Conservation (phyloP, 257 asterid species). For the Ajuga chamaepitys region DNA sequence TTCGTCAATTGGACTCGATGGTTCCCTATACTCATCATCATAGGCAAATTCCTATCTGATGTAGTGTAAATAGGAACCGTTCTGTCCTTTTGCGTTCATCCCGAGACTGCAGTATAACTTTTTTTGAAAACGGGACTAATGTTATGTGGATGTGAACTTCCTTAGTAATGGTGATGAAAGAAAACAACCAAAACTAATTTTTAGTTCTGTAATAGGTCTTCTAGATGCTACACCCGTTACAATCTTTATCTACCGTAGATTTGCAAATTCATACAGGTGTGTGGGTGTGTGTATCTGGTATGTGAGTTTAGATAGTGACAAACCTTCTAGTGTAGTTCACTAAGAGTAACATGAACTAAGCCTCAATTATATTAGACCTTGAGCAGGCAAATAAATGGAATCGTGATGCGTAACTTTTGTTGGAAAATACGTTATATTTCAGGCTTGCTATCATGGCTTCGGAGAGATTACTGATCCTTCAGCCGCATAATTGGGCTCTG, state of each 20-base stretch:
- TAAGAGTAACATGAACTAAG: neutral
- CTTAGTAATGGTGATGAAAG: neutral
- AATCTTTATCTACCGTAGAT: no score
- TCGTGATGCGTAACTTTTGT: conserved; percentile 17
- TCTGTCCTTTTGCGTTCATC: neutral
- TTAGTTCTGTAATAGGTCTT: no score
- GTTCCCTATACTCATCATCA: neutral
- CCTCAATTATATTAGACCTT: neutral
- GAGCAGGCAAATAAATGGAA: neutral
- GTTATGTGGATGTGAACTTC: neutral
- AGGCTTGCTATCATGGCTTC: conserved; percentile 95
- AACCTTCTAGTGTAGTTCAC: neutral
- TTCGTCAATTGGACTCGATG: neutral
- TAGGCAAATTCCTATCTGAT: neutral
- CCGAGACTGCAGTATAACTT: neutral
- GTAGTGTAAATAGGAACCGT: no score
- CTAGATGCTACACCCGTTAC: no score
- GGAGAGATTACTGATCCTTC: conserved; percentile 73
- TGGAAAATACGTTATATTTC: conserved; percentile 23
- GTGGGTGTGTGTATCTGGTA: no score
- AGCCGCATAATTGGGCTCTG: conserved; percentile 85
- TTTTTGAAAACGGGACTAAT: neutral
- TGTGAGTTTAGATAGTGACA: neutral
- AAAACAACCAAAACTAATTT: no score
- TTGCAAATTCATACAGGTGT: no score